phyloP scores from a whole-genome alignment of 331 rosid species.

The Malus hybrid region DNA sequence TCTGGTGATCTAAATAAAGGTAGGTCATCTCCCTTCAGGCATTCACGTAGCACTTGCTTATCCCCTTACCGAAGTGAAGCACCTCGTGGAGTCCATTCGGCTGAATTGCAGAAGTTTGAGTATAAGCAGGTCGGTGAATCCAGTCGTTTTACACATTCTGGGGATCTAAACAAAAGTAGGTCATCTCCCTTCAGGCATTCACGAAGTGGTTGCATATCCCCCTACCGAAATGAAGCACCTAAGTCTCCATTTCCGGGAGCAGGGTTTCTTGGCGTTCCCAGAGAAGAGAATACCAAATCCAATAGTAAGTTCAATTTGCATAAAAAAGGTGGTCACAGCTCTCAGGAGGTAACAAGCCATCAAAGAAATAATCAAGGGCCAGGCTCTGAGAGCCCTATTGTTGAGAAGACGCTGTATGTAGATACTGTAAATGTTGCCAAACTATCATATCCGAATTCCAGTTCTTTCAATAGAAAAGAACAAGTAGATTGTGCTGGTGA shows the following conservation, averaged over 20 bases:
- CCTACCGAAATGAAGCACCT: slow-evolving; percentile 42
- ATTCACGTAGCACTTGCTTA: slow-evolving; percentile 48
- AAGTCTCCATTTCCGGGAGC: slow-evolving; percentile 48
- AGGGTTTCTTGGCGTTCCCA: slow-evolving; percentile 40
- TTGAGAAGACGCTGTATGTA: slow-evolving; percentile 76
- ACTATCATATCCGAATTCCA: slow-evolving; percentile 23
- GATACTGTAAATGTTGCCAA: slow-evolving; percentile 50
- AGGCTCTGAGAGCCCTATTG: slow-evolving; percentile 28
- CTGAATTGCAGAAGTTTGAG: slow-evolving; percentile 38
- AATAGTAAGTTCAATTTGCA: slow-evolving; percentile 24
- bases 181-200: slow-evolving; percentile 69
- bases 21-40: slow-evolving; percentile 58
- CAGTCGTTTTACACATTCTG: slow-evolving; percentile 42
- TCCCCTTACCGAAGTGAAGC: slow-evolving; percentile 57
- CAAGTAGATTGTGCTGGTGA: slow-evolving; percentile 18
- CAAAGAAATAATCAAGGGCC: slow-evolving; percentile 30
- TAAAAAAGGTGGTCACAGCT: slow-evolving; percentile 21
- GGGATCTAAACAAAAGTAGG: slow-evolving; percentile 49
- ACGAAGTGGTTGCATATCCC: slow-evolving; percentile 59
- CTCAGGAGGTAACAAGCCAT: slow-evolving; percentile 28
- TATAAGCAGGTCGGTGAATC: slow-evolving; percentile 43
- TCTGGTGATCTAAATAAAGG: slow-evolving; percentile 51
- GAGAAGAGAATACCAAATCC: slow-evolving; percentile 35
- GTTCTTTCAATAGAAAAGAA: slow-evolving; percentile 23
- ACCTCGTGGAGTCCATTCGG: slow-evolving; percentile 11